Evolutionary conservation across 257 asterid genomes (phyloP), one percentile per base, ranked within the genome.

Genomic region (Nyctanthes arbortristis): DNA sequence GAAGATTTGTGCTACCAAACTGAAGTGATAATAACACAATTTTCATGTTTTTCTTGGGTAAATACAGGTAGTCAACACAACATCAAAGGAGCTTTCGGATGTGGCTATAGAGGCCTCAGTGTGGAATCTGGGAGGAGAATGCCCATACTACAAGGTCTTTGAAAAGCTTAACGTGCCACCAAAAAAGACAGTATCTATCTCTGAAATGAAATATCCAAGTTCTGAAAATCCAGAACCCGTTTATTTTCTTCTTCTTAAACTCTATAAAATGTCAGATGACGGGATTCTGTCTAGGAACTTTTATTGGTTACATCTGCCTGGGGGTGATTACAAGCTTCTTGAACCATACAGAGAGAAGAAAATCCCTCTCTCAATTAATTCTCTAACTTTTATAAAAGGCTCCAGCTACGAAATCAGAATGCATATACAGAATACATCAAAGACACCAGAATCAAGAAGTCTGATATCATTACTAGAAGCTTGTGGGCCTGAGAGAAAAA

Each of bases 241-340:
- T 61, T 94, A 94, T 74, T 94, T 94, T 73, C 99, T 94, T 67
- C 96, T 94, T 32, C 95, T 94, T 10, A 94, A 94, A 69, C 96
- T 94, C 40, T 87, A 88, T 45, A 85, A 73, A 25, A 69, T 66
- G 25, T 81, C 87, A 11, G 91, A 87, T 54, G 1, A 84, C 35
- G 60, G 82, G 82, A 81, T 91, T 78, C 27, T 89, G 52, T 89
- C 99, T 1, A 80, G 99, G 72, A 94, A 94, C 87, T 89, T 94
- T n/a, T 94, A 94, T 72, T 94, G 99, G 99, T 73, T 91, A 78
- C 88, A 88, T 79, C 85, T 85, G 11, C 82, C 89, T 0, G 93
- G 90, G 30, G 88, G 88, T 9, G 91, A 91, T 77, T 94, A 94
- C 89, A 82, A 81, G 83, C 96, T 84, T 56, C 80, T 94, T 31